Percentiles rank a stretch among this genome's conserved stretches.
Evolutionary conservation across 768 basidiomycete species (phyloP).

Genomic region (Boletus sp.): DNA sequence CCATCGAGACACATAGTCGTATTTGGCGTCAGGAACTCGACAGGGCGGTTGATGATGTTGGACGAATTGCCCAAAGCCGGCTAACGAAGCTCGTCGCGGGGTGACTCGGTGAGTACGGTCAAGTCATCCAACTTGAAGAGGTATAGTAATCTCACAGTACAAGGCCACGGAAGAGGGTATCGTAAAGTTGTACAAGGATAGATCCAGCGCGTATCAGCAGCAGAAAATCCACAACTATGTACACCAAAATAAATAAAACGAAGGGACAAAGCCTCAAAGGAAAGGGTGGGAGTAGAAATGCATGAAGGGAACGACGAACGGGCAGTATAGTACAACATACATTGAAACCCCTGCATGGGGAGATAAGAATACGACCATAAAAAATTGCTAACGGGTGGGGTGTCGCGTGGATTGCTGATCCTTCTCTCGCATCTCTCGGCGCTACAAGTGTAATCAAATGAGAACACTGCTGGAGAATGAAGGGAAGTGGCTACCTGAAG

Average conservation of each 20-base stretch:
- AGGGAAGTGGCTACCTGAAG: slow-evolving; percentile 43
- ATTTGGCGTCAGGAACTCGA: slow-evolving; percentile 68
- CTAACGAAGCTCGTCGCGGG: slow-evolving; percentile 35
- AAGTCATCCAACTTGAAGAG: neutral
- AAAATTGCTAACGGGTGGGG: slow-evolving; percentile 19
- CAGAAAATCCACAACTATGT: slow-evolving; percentile 8
- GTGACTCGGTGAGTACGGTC: slow-evolving; percentile 1
- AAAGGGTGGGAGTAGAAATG: slow-evolving; percentile 6
- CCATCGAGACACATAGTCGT: slow-evolving; percentile 38
- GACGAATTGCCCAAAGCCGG: slow-evolving; percentile 73
- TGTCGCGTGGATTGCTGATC: slow-evolving; percentile 22
- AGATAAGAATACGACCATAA: slow-evolving; percentile 34
- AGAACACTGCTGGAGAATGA: slow-evolving; percentile 2
- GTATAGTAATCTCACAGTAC: neutral
- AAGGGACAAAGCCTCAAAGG: neutral
- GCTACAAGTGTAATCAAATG: slow-evolving; percentile 18
- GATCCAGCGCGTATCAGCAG: neutral
- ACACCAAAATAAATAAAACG: slow-evolving; percentile 6
- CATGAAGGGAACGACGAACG: neutral
- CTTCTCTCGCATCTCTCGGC: slow-evolving; percentile 30
- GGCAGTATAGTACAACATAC: slow-evolving; percentile 28
- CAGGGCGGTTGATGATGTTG: slow-evolving; percentile 73
- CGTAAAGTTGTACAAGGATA: slow-evolving; percentile 16
- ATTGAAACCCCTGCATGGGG: slow-evolving; percentile 12
- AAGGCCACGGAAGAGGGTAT: slow-evolving; percentile 2